Evolutionary conservation across 352 stramenopile genomes (phyloP).

Genomic region (Blastocystis sp.): DNA sequence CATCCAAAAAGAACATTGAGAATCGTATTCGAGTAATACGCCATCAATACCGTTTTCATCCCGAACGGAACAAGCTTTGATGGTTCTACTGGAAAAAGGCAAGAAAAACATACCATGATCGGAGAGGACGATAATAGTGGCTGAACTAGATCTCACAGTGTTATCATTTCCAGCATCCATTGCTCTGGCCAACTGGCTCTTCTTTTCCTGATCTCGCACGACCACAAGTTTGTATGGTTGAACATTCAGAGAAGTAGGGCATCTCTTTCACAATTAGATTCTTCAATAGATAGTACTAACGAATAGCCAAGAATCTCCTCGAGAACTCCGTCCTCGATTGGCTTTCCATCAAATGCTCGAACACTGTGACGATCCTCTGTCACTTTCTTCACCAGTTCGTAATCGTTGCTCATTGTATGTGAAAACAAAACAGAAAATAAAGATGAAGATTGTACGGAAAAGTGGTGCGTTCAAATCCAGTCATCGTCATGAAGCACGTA

Average conservation of each 20-base stretch:
- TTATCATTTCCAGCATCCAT: constrained; percentile 49
- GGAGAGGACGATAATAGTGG: constrained; percentile 5
- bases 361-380: constrained; percentile 49
- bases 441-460: not conserved
- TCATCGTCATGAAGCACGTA: constrained; percentile 15
- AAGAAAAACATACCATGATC: not conserved
- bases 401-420: not conserved
- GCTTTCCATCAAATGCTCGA: not conserved
- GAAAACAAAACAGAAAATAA: constrained; percentile 1
- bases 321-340: not conserved
- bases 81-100: not conserved
- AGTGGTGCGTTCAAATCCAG: constrained; percentile 13
- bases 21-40: constrained; percentile 18
- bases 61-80: not conserved
- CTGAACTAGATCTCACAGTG: constrained; percentile 29
- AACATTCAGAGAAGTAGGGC: constrained; percentile 45
- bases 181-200: not conserved
- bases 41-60: not conserved
- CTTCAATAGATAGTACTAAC: not conserved
- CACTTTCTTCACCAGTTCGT: constrained; percentile 19
- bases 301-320: constrained; percentile 51
- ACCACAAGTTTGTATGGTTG: constrained; percentile 55
- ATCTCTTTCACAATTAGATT: not conserved
- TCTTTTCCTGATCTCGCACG: constrained; percentile 36
- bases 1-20: constrained; percentile 30